Base-by-base conservation (phyloP, 2,329 filamentous ascomycete genomes). In the Chaetomium strumarium region DNA sequence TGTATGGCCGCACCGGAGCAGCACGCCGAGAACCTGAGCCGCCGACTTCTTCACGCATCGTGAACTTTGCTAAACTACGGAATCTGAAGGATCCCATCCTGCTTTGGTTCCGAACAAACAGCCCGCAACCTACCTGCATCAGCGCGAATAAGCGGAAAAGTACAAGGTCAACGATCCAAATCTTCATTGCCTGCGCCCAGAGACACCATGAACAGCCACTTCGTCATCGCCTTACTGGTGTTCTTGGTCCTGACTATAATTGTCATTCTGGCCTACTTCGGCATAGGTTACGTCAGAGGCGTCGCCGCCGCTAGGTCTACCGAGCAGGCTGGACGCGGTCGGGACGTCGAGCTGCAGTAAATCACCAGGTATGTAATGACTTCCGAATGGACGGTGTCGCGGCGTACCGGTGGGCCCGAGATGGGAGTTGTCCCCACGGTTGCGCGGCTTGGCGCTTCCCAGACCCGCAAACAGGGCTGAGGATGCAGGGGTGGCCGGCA, bases 391-490 rank as follows among this genome's bases (percentile, higher is more conserved):
- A 34, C 1, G 14, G 17, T 34, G 14, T 13, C 19, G 14, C 30
- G 31, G 17, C n/a, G 10, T 4, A 14, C 7, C 33, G 41, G 29
- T 17, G 29, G 29, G n/a, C n/a, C 41, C 12, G 38, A 17, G 17
- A 39, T 14, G 9, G 38, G 14, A 20, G 14, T 8, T 12, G 31
- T 48, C 41, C 46, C 46, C 52, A 46, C 39, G 31, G 14, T 40
- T 29, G 1, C 30, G 36, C 13, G 13, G 5, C 44, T 47, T 47
- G 37, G 53, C 45, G 16, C 9, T 8, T 20, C 29, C 31, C n/a
- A 14, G 9, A 44, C 53, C 53, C 51, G 42, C 58, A 52, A 46
- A 40, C 55, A 55, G 52, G 57, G 57, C 53, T 58, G 57, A 51
- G 47, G 20, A 30, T 24, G 6, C 16, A 19, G 8, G 10, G 41